Evolutionary conservation across 2,329 filamentous ascomycete genomes (phyloP), one percentile per base, ranked within the genome.

Genomic region (Achaetomium macrosporum): DNA sequence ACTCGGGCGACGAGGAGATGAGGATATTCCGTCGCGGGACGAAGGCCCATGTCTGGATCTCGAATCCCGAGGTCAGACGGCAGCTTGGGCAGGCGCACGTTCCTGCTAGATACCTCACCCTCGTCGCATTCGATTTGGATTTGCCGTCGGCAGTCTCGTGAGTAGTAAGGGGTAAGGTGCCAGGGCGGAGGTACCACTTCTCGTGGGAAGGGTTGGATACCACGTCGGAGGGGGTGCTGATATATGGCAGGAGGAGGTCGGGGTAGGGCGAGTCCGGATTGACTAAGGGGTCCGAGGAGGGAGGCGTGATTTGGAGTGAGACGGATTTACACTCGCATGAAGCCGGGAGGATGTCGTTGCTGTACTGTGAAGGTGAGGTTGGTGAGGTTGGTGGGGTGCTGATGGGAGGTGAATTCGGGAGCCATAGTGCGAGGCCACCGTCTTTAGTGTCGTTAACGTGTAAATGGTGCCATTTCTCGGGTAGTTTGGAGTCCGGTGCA

Each of bases 31-130:
- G 65, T n/a, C 73, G 71, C 1, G 82, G 82, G 0, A 87, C 69
- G 61, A 87, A 88, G 0, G 80, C 74, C 84, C 84, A 88, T 0
- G 77, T 70, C 59, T 85, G 78, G 43, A 87, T 76, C 51, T 86
- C 81, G 57, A 81, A 83, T 3, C 84, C 83, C 1, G 78, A 76
- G 0, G 69, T 67, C 3, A 82, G 69, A 6, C 84, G 79, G 63
- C 85, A 89, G 2, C 80, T 79, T 5, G 68, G 72, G 65, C 85
- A 88, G 1, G 75, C 73, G 61, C 84, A 87, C 8, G 77, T 74
- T 1, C 81, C 80, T 2, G 81, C 78, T 2, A 83, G 68, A 63
- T 82, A 87, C 54, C 73, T 79, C 6, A 41, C 37, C 17, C 1
- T 29, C 4, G 33, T 15, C 11, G 33, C 33, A 9, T 15, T n/a